A percentile compares a stretch with the other conserved stretches of the same genome.
Evolutionary conservation across 352 stramenopile species (phyloP).

Genomic region (Globisporangium canariense): DNA sequence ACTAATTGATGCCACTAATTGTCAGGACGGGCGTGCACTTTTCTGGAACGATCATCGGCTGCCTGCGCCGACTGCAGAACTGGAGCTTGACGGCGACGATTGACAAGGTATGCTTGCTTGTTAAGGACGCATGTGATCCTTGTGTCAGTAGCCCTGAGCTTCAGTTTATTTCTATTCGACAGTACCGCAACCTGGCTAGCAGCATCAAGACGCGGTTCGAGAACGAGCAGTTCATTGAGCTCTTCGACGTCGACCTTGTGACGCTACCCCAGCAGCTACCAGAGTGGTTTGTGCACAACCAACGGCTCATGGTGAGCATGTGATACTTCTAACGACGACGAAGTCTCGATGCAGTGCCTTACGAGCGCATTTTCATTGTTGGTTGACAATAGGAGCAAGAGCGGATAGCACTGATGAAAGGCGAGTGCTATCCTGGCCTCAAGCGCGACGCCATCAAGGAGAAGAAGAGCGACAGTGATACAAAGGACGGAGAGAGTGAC

Average conservation of each 20-base stretch:
- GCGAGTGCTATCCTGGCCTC: constrained; percentile 64
- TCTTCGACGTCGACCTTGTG: constrained; percentile 61
- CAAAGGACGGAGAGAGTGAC: background rate
- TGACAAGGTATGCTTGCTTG: constrained; percentile 51
- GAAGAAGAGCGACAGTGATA: constrained; percentile 6
- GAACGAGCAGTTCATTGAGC: constrained; percentile 88
- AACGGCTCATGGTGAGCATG: constrained; percentile 50
- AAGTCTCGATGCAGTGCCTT: background rate
- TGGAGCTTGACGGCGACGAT: constrained; percentile 86
- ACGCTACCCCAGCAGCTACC: constrained; percentile 67
- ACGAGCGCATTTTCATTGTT: background rate
- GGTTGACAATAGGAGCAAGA: constrained; percentile 59
- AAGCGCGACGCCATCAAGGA: constrained; percentile 20
- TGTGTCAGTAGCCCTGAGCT: background rate
- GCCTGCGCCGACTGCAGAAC: constrained; percentile 77
- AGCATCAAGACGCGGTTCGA: constrained; percentile 86
- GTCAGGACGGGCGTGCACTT: constrained; percentile 69
- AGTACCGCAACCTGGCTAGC: constrained; percentile 86
- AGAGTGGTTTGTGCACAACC: constrained; percentile 78
- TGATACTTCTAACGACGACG: too few species aligned
- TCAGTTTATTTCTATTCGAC: constrained; percentile 1
- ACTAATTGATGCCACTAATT: background rate
- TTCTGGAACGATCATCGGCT: constrained; percentile 77
- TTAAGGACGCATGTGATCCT: too few species aligned
- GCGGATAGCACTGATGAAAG: constrained; percentile 56